Conservation (phyloP, 352 stramenopile species). For the Pythium aquatile region DNA sequence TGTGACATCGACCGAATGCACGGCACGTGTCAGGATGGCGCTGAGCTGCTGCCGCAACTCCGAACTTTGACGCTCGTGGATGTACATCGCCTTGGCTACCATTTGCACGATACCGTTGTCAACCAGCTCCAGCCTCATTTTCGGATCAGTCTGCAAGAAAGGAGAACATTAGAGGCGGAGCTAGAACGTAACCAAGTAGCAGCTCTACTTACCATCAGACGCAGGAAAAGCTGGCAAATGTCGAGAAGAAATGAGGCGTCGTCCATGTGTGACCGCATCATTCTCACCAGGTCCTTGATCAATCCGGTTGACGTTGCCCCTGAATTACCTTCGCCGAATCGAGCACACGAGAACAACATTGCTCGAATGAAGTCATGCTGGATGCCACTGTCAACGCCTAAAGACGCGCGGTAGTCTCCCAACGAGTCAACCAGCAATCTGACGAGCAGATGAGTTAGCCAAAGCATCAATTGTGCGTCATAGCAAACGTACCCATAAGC, state of each 20-base stretch:
- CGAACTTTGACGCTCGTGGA: constrained; percentile 5
- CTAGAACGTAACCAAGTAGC: too few species aligned
- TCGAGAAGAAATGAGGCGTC: neutral
- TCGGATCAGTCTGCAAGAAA: constrained; percentile 5
- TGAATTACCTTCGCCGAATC: neutral
- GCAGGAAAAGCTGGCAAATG: neutral
- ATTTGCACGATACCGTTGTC: constrained; percentile 22
- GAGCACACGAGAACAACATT: constrained; percentile 2
- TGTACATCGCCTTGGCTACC: constrained; percentile 17
- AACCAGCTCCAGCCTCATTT: constrained; percentile 6
- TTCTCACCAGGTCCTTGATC: constrained; percentile 17
- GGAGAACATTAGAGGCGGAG: neutral
- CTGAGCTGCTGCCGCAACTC: neutral
- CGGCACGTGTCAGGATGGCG: constrained; percentile 6
- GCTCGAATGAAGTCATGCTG: constrained; percentile 8
- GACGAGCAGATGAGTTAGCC: neutral
- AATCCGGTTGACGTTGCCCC: neutral
- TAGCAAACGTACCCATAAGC: neutral
- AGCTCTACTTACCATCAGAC: neutral
- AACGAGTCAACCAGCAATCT: neutral
- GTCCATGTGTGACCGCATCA: constrained; percentile 14
- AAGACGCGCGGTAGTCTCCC: neutral
- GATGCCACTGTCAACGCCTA: neutral
- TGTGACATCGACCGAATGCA: constrained; percentile 12
- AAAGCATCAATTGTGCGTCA: neutral